phyloP scores from a whole-genome alignment of 169 alveolate species.

The Plasmodium chabaudi region DNA sequence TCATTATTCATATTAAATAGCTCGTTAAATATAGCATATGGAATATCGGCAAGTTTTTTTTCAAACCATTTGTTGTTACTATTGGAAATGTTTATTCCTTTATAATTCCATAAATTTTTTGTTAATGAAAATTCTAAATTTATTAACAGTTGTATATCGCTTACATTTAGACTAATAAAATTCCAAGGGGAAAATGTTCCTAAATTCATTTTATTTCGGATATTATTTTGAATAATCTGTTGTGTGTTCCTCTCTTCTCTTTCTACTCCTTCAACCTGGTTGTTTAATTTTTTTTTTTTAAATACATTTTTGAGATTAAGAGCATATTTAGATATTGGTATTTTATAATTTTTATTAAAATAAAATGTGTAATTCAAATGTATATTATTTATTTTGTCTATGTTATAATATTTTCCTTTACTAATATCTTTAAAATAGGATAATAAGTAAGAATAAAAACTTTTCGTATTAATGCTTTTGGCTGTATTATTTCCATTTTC shows the following conservation, averaged over 20 bases:
- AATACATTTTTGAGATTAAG: slow-evolving; percentile 8
- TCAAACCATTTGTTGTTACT: neutral
- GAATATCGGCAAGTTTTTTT: neutral
- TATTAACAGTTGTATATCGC: slow-evolving; percentile 25
- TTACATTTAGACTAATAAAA: slow-evolving; percentile 13
- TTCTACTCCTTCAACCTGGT: neutral
- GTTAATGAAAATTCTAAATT: slow-evolving; percentile 48
- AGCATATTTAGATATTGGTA: slow-evolving; percentile 11
- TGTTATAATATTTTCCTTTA: neutral
- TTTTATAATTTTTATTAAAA: slow-evolving; percentile 52
- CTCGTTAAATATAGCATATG: slow-evolving; percentile 1
- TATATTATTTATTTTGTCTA: slow-evolving; percentile 34
- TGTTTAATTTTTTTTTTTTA: neutral
- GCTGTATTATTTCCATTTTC: too few species aligned
- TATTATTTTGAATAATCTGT: neutral
- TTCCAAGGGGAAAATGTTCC: slow-evolving; percentile 17
- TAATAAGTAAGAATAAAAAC: slow-evolving; percentile 5
- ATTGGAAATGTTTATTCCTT: neutral
- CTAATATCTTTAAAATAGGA: slow-evolving; percentile 42
- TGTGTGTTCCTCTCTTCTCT: neutral
- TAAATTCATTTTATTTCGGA: neutral
- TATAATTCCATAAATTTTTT: slow-evolving; percentile 55
- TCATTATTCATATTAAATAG: neutral
- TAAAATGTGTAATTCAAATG: slow-evolving; percentile 46
- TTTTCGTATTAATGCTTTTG: neutral